Evolutionary conservation across 2,329 filamentous ascomycete genomes (phyloP).

Genomic region (Venturia asperata): DNA sequence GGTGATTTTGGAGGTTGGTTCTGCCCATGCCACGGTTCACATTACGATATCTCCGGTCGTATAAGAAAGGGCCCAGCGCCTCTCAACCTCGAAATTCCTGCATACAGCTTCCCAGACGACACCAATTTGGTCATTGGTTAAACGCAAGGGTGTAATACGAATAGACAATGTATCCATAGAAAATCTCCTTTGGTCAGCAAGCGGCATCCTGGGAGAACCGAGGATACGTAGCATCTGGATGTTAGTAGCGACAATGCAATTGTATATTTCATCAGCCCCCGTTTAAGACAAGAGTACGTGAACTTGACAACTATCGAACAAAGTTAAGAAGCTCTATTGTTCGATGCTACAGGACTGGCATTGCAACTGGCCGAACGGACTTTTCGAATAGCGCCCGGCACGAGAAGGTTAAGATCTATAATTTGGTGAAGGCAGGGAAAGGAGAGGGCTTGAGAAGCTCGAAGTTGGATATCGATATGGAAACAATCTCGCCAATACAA

Average conservation of each 20-base stretch:
- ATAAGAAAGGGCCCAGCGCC: constrained; percentile 96
- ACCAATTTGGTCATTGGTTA: constrained; percentile 90
- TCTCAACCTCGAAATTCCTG: constrained; percentile 91
- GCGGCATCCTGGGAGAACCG: background rate
- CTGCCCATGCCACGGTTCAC: constrained; percentile 99
- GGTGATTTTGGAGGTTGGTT: constrained; percentile 99
- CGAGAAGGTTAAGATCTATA: too few species aligned
- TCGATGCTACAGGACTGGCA: too few species aligned
- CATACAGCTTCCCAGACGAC: constrained; percentile 89
- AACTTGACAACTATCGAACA: background rate
- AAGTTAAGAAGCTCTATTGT: too few species aligned
- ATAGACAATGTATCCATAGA: constrained; percentile 16
- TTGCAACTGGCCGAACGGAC: too few species aligned
- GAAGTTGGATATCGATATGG: too few species aligned
- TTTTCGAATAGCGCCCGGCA: too few species aligned
- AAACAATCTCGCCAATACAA: too few species aligned
- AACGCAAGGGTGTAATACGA: constrained; percentile 24
- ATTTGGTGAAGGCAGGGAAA: too few species aligned
- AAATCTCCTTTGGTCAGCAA: background rate
- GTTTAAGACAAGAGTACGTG: background rate
- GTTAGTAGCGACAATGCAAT: constrained; percentile 10
- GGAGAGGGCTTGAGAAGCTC: too few species aligned
- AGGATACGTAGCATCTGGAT: background rate
- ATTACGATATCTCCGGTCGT: constrained; percentile 99
- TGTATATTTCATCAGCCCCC: constrained; percentile 7